A percentile compares a stretch with the other conserved stretches of the same genome.
These are phyloP conservation scores for Cladophialophora yegresii DNA, from an alignment of 2,329 filamentous ascomycete species.

Conservation along the genomic window DNA sequence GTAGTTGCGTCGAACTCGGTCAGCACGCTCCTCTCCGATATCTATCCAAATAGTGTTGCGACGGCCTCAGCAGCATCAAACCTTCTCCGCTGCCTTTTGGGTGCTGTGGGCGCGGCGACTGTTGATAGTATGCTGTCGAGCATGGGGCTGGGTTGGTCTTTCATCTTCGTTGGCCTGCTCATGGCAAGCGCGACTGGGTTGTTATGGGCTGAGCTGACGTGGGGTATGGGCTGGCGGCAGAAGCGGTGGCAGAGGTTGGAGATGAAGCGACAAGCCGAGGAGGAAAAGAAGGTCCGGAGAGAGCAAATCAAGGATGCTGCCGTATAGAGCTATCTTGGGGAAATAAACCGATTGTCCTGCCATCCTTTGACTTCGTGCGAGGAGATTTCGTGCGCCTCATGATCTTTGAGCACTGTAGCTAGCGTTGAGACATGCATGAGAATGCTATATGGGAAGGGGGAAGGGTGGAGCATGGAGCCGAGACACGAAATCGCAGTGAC, in stretches of 20 bases:
- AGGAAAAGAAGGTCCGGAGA: not conserved
- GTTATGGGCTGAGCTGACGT: slow-evolving; percentile 1
- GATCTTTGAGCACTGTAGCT: not conserved
- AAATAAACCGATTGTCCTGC: not conserved
- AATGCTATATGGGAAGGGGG: no score
- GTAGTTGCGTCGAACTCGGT: slow-evolving; percentile 14
- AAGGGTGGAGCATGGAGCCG: not conserved
- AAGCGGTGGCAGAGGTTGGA: slow-evolving; percentile 9
- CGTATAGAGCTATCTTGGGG: not conserved
- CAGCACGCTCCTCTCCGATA: slow-evolving; percentile 25
- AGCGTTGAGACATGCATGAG: not conserved
- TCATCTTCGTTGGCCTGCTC: slow-evolving; percentile 9
- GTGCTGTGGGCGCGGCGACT: slow-evolving; percentile 39
- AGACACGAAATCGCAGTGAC: not conserved
- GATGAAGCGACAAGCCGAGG: slow-evolving; percentile 8
- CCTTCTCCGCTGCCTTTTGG: slow-evolving; percentile 41
- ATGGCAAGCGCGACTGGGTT: not conserved
- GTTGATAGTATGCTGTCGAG: slow-evolving; percentile 32
- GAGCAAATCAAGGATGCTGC: not conserved
- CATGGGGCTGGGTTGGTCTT: slow-evolving; percentile 27
- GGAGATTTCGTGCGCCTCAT: not conserved
- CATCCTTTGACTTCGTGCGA: not conserved
- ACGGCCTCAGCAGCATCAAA: slow-evolving; percentile 42
- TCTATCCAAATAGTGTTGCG: slow-evolving; percentile 35
- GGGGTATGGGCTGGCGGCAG: slow-evolving; percentile 21